These are phyloP conservation scores for Dictyophora rubrovolvata DNA, from an alignment of 768 basidiomycete species.

Conservation along the genomic window DNA sequence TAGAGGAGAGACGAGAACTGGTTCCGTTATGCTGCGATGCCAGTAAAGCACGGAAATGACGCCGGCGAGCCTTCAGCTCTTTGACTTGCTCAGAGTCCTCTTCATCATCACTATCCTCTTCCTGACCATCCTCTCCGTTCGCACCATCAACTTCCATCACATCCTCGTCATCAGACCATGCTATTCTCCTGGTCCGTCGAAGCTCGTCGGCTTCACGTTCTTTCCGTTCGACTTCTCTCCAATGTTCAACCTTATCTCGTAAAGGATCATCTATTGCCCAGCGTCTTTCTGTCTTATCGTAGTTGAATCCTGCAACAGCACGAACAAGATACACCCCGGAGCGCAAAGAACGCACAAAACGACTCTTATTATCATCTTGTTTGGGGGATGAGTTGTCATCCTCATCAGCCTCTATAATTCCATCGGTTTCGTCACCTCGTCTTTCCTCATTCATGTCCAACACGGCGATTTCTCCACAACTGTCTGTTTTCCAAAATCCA, in stretches of 20 bases:
- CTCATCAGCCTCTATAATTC: conserved; percentile 63
- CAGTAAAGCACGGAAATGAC: conserved; percentile 56
- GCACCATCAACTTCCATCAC: conserved; percentile 46
- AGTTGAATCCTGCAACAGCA: conserved; percentile 66
- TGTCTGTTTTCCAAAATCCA: conserved; percentile 87
- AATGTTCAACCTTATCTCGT: conserved; percentile 54
- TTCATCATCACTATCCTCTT: conserved; percentile 39
- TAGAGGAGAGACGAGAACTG: conserved; percentile 18
- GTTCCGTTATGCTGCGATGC: conserved; percentile 28
- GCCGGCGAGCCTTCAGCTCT: conserved; percentile 73
- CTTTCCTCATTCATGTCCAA: conserved; percentile 49
- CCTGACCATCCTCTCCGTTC: conserved; percentile 38
- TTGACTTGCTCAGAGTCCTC: conserved; percentile 63
- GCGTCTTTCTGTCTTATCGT: conserved; percentile 44
- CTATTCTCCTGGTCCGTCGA: conserved; percentile 41
- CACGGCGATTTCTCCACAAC: conserved; percentile 69
- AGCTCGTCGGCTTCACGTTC: conserved; percentile 61
- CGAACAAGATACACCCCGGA: conserved; percentile 57
- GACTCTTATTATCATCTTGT: conserved; percentile 32
- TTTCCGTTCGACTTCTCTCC: conserved; percentile 62
- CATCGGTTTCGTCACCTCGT: conserved; percentile 50
- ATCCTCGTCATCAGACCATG: conserved; percentile 62
- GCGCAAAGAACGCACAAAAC: conserved; percentile 73
- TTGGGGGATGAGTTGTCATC: conserved; percentile 30
- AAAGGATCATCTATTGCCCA: conserved; percentile 60